Base-by-base conservation (phyloP, 208 protist genomes). In the Trypanosoma melophagium region DNA sequence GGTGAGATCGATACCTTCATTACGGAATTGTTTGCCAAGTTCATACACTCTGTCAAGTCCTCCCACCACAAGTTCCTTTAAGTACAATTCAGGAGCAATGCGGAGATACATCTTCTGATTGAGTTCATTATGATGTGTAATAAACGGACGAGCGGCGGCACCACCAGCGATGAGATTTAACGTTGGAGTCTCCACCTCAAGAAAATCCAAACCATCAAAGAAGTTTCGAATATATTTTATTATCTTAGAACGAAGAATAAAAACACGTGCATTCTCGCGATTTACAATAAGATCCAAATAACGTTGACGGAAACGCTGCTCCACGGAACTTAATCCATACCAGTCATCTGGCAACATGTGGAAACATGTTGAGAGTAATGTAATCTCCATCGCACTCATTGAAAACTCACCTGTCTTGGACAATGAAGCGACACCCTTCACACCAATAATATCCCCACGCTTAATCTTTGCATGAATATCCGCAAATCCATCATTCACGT, bases 271-370 rank as follows among this genome's bases (percentile, higher is more conserved):
- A 25, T 96, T 92, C 25, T 84, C 66, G 17, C 79, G 69, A 83
- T 99, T 99, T 41, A 99, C 82, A 55, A 99, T 99, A 22, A 99
- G 80, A 79, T 99, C 99, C 7, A 99, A 87, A 82, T 99, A 99
- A 31, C 99, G 88, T 81, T 99, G 96, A 35, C 97, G 90, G 81
- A 97, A 98, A 38, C 98, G 83, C 66, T 97, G 92, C 81, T 99
- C 97, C 70, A 94, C 77, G 44, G 98, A 94, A 45, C 88, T 97
- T 13, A 99, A 84, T 12, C 92, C 94, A 60, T 91, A 96, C 64
- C 96, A 86, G 28, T 92, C 76, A 66, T 98, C 95, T 21, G 99
- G 99, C 7, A 99, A 76, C 96, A 99, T 98, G 77, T 98, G 98
- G 54, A 99, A 95, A 86, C 99, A 99, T 22, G 99, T 98, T 12